Percentiles rank a stretch among this genome's conserved stretches.
Evolutionary conservation across 2,329 filamentous ascomycete species (phyloP).

Genomic region (Alternaria triticina): DNA sequence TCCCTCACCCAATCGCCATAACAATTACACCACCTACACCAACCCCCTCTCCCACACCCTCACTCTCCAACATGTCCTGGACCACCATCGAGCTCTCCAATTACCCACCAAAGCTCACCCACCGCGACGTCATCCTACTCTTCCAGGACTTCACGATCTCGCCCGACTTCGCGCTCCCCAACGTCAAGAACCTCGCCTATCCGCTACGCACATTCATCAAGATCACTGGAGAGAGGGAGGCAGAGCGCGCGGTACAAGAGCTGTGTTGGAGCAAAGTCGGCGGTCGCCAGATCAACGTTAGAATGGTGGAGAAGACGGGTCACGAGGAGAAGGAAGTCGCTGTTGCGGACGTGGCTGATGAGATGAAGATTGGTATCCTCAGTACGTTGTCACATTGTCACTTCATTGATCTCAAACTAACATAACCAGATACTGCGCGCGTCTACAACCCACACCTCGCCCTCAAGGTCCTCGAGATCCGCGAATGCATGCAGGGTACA

Average conservation of each 20-base stretch:
- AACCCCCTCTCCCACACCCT: not conserved
- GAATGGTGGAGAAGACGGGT: not conserved
- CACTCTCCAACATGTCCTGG: not conserved
- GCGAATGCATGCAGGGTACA: constrained; percentile 9
- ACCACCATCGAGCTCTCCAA: constrained; percentile 16
- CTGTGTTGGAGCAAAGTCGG: constrained; percentile 6
- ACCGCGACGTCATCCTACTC: constrained; percentile 7
- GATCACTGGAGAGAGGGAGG: constrained; percentile 6
- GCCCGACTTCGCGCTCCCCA: constrained; percentile 10
- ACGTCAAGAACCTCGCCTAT: constrained; percentile 8
- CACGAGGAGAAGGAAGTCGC: constrained; percentile 7
- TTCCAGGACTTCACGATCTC: constrained; percentile 15
- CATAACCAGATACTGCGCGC: constrained; percentile 11
- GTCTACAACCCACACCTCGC: constrained; percentile 10
- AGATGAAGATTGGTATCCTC: constrained; percentile 19
- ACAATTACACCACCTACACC: not conserved
- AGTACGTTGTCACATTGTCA: constrained; percentile 2
- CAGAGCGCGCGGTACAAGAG: constrained; percentile 9
- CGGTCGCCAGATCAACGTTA: constrained; percentile 7
- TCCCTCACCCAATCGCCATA: not conserved
- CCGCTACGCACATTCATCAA: constrained; percentile 14
- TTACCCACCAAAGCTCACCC: constrained; percentile 13
- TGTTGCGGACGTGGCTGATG: constrained; percentile 12
- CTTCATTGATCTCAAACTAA: not conserved
- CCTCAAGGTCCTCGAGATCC: constrained; percentile 14